These are phyloP conservation scores for Colletotrichum agaves DNA, from an alignment of 2,329 filamentous ascomycete species.

Conservation along the genomic window DNA sequence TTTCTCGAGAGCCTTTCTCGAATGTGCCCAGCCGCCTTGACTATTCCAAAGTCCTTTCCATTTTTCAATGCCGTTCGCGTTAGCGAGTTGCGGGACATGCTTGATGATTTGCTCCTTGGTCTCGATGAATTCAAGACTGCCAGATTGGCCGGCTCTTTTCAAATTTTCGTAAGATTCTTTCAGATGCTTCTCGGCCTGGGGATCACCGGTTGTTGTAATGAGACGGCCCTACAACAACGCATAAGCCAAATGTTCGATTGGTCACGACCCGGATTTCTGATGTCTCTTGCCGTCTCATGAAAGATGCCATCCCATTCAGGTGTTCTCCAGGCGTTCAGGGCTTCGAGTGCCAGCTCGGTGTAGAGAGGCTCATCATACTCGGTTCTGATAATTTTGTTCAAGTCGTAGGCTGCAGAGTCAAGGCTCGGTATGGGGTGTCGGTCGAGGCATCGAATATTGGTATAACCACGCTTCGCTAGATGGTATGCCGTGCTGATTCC, in stretches of 20 bases:
- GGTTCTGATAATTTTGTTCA: slow-evolving; percentile 34
- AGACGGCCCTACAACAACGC: slow-evolving; percentile 30
- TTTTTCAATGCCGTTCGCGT: slow-evolving; percentile 21
- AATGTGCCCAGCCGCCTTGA: slow-evolving; percentile 32
- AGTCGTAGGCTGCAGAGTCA: slow-evolving; percentile 37
- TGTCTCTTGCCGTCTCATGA: slow-evolving; percentile 34
- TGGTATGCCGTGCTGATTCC: slow-evolving; percentile 33
- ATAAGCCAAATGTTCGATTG: too few species aligned
- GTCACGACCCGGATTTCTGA: neutral
- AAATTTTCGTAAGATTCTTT: slow-evolving; percentile 33
- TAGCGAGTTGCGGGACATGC: slow-evolving; percentile 25
- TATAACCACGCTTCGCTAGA: slow-evolving; percentile 38
- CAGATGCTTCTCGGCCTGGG: slow-evolving; percentile 27
- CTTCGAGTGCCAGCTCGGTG: slow-evolving; percentile 15
- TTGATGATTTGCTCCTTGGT: slow-evolving; percentile 25
- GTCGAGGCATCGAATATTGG: slow-evolving; percentile 35
- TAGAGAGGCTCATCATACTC: slow-evolving; percentile 34
- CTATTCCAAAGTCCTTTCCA: slow-evolving; percentile 35
- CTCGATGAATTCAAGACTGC: slow-evolving; percentile 15
- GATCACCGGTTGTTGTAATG: slow-evolving; percentile 30
- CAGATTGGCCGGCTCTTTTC: slow-evolving; percentile 12
- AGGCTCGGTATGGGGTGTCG: slow-evolving; percentile 28
- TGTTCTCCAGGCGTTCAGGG: slow-evolving; percentile 33
- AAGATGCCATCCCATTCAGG: slow-evolving; percentile 34
- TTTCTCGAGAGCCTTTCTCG: slow-evolving; percentile 11